Conservation (phyloP, 2,329 filamentous ascomycete species). For the Xylariaceae sp. region DNA sequence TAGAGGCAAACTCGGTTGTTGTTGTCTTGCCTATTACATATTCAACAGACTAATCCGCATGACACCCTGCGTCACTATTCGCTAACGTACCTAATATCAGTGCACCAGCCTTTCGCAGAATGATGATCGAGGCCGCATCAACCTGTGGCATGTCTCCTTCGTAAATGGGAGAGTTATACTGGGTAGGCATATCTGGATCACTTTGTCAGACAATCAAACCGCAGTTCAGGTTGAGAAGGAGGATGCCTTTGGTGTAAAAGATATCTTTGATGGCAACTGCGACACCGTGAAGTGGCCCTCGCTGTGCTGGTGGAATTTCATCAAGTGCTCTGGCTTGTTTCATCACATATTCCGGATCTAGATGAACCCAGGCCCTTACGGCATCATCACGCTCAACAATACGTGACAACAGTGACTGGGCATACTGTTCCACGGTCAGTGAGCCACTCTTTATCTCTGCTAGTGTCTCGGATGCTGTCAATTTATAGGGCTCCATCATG, state of each 20-base stretch:
- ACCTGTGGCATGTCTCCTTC: constrained; percentile 39
- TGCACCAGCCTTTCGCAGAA: constrained; percentile 52
- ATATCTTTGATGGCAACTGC: constrained; percentile 53
- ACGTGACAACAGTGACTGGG: constrained; percentile 39
- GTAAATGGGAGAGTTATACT: constrained; percentile 53
- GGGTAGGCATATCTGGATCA: constrained; percentile 46
- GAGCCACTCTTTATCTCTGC: constrained; percentile 35
- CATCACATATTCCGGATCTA: constrained; percentile 42
- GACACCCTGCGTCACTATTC: neutral
- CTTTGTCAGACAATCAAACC: constrained; percentile 4
- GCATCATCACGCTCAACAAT: constrained; percentile 39
- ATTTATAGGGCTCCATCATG: constrained; percentile 32
- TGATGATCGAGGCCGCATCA: constrained; percentile 50
- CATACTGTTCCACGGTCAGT: constrained; percentile 46
- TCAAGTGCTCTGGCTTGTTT: constrained; percentile 46
- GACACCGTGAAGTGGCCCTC: constrained; percentile 51
- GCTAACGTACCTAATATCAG: constrained; percentile 44
- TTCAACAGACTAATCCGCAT: neutral
- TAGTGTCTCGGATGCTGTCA: constrained; percentile 42
- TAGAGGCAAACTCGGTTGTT: constrained; percentile 62
- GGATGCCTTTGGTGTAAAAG: constrained; percentile 45
- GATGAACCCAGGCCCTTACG: constrained; percentile 45
- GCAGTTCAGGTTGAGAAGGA: neutral
- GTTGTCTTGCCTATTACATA: constrained; percentile 47
- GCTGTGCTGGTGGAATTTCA: constrained; percentile 37